phyloP scores from a whole-genome alignment of 345 rosid species.

The Rhodamnia rubescens region DNA sequence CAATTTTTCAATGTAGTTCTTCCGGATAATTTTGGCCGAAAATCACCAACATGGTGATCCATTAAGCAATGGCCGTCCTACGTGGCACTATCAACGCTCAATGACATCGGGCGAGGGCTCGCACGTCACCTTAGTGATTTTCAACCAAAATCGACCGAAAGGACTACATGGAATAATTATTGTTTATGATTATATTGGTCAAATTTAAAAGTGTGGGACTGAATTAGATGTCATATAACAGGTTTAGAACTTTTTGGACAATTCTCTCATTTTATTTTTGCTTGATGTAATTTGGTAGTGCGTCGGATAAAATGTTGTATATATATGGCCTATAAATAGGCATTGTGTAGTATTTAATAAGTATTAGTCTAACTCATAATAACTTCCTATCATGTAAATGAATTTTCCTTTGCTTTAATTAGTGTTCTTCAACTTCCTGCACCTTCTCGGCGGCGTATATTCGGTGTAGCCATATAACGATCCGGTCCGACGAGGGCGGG shows the following conservation, averaged over 20 bases:
- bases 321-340: not conserved
- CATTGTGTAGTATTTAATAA: not conserved
- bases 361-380: not conserved
- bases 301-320: not conserved
- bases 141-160: not conserved
- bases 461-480: too few species aligned
- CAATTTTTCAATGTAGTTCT: not conserved
- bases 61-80: fast-evolving
- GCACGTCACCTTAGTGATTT: fast-evolving
- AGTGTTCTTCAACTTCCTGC: not conserved
- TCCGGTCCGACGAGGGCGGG: too few species aligned
- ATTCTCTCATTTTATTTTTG: not conserved
- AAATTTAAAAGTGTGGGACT: too few species aligned
- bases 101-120: too few species aligned
- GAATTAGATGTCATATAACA: not conserved
- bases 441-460: not conserved
- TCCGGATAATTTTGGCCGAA: too few species aligned
- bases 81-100: not conserved
- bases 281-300: not conserved
- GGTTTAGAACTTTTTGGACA: not conserved
- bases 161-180: too few species aligned
- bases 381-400: not conserved
- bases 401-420: not conserved
- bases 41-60: fast-evolving
- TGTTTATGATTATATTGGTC: too few species aligned